Conservation (phyloP, 2,329 filamentous ascomycete genomes). For the Biscogniauxia mediterranea region DNA sequence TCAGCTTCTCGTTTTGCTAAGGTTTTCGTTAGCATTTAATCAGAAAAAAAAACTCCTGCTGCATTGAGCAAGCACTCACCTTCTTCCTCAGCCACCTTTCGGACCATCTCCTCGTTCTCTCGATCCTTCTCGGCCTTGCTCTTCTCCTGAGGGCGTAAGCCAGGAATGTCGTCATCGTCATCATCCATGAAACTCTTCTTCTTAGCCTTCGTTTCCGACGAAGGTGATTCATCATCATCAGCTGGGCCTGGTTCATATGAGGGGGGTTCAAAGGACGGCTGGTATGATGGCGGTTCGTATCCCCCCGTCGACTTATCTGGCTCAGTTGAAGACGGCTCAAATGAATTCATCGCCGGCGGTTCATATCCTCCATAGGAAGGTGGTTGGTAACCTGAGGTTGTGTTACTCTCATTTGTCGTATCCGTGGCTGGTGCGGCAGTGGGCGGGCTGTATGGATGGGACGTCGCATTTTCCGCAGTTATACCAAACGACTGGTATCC, state of each 20-base stretch:
- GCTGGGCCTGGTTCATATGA: conserved; percentile 54
- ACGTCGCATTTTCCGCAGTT: conserved; percentile 10
- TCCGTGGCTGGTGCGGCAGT: conserved; percentile 15
- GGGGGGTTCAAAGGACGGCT: conserved; percentile 59
- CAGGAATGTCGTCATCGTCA: conserved; percentile 68
- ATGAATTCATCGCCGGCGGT: conserved; percentile 40
- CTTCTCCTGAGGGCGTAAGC: conserved; percentile 52
- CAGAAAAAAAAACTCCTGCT: neutral
- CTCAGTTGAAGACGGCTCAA: conserved; percentile 30
- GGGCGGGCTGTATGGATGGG: conserved; percentile 12
- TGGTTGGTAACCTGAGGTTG: conserved; percentile 40
- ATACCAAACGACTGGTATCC: conserved; percentile 29
- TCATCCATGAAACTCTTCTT: conserved; percentile 82
- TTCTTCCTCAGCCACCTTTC: conserved; percentile 76
- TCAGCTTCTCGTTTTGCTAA: conserved; percentile 61
- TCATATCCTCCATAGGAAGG: conserved; percentile 53
- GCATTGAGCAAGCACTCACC: conserved; percentile 43
- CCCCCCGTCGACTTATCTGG: conserved; percentile 35
- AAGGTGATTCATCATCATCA: conserved; percentile 42
- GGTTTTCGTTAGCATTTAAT: conserved; percentile 21
- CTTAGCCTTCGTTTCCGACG: conserved; percentile 55
- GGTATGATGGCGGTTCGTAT: conserved; percentile 63
- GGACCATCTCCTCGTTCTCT: conserved; percentile 82
- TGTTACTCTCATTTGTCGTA: conserved; percentile 15
- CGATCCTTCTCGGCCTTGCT: conserved; percentile 67